Evolutionary conservation across 176 grass and related monocot genomes (phyloP).

Genomic region (Ensete glaucum): DNA sequence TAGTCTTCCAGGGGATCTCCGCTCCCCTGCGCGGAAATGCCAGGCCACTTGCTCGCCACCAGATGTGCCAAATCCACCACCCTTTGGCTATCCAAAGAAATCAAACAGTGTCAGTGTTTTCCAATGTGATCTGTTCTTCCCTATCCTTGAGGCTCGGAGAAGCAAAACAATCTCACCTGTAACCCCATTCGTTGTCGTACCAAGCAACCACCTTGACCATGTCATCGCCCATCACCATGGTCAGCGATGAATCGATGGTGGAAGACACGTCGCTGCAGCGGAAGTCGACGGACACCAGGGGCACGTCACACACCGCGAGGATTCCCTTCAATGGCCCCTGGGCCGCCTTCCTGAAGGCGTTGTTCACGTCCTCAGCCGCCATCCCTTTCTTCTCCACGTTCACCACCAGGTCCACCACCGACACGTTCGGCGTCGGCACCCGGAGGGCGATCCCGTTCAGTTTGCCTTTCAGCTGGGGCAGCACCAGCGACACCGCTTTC

Average conservation of each 20-base stretch:
- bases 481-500: slow-evolving; percentile 88
- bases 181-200: slow-evolving; percentile 99
- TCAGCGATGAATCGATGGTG: slow-evolving; percentile 78
- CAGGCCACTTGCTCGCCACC: slow-evolving; percentile 85
- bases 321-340: slow-evolving; percentile 64
- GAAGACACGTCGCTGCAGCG: slow-evolving; percentile 79
- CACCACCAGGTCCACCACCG: slow-evolving; percentile 88
- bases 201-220: slow-evolving; percentile 99
- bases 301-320: slow-evolving; percentile 67
- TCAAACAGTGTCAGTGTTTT: no score
- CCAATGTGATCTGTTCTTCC: no score
- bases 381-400: slow-evolving; percentile 85
- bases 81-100: slow-evolving; percentile 50
- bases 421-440: slow-evolving; percentile 95
- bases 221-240: slow-evolving; percentile 98
- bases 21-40: slow-evolving; percentile 26
- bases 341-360: slow-evolving; percentile 66
- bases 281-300: slow-evolving; percentile 97
- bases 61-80: slow-evolving; percentile 87
- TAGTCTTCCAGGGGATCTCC: slow-evolving; percentile 90
- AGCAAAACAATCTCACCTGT: slow-evolving; percentile 51
- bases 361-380: slow-evolving; percentile 76
- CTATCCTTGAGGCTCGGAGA: no score
- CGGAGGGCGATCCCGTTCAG: slow-evolving; percentile 97
- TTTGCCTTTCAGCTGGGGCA: slow-evolving; percentile 90